These are phyloP conservation scores for Schizosaccharomyces lindneri DNA, from an alignment of 805 yeast species.

Conservation along the genomic window DNA sequence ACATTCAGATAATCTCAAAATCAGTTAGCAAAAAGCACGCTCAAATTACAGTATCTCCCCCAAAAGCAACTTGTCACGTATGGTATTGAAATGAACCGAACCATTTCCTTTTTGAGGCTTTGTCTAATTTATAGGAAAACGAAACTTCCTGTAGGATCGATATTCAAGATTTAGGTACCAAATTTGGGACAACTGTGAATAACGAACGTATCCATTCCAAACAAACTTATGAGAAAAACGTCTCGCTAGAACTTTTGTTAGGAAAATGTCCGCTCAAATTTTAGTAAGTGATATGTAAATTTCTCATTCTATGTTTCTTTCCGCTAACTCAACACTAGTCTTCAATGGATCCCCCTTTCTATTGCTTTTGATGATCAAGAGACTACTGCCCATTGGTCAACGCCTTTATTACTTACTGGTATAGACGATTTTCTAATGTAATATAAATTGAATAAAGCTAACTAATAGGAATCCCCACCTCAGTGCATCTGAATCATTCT, in stretches of 20 bases:
- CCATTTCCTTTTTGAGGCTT: too few species aligned
- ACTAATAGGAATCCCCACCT: not conserved
- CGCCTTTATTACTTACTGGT: not conserved
- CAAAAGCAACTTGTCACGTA: not conserved
- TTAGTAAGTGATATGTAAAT: not conserved
- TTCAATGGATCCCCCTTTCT: not conserved
- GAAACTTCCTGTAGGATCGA: not conserved
- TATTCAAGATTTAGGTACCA: not conserved
- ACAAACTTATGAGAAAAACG: not conserved
- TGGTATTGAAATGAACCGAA: not conserved
- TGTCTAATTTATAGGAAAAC: not conserved
- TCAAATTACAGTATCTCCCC: not conserved
- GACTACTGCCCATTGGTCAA: not conserved
- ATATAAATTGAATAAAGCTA: not conserved
- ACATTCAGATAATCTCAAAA: not conserved
- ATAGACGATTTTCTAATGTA: not conserved
- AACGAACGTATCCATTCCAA: not conserved
- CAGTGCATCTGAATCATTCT: not conserved
- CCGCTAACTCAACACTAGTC: not conserved
- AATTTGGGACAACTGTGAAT: not conserved
- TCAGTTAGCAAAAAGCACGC: not conserved
- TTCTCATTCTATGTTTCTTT: not conserved
- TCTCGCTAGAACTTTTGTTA: not conserved
- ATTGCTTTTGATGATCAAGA: not conserved
- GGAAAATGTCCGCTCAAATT: not conserved